Conservation (phyloP, 805 yeast species). For the Ogataea neopini region DNA sequence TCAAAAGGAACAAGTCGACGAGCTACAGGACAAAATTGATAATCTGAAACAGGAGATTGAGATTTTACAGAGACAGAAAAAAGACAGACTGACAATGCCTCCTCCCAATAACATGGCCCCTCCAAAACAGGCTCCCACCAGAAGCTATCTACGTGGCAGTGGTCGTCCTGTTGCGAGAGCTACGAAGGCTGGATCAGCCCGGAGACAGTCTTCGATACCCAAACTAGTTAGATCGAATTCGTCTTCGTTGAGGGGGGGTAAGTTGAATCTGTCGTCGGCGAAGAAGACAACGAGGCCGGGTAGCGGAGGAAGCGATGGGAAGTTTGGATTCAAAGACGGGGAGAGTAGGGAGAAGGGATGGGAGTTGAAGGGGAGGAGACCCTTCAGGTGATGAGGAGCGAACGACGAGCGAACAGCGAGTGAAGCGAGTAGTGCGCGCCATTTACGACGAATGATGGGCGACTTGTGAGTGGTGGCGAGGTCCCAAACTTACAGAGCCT, state of each 20-base stretch:
- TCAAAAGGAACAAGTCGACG: conserved; percentile 21
- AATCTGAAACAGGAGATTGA: conserved; percentile 17
- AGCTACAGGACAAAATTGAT: conserved; percentile 21
- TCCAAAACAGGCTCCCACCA: conserved; percentile 1
- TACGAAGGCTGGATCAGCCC: too few species aligned
- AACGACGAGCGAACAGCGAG: too few species aligned
- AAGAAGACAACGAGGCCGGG: conserved; percentile 3
- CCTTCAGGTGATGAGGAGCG: conserved; percentile 22
- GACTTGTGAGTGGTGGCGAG: too few species aligned
- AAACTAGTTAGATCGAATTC: conserved; percentile 16
- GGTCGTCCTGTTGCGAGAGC: too few species aligned
- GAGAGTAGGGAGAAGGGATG: conserved; percentile 14
- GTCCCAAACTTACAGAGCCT: too few species aligned
- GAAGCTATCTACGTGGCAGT: conserved; percentile 14
- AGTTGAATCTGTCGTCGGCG: conserved; percentile 22
- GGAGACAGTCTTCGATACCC: conserved; percentile 23
- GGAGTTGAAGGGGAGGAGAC: conserved; percentile 29
- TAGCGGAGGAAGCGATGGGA: too few species aligned
- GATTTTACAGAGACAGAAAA: conserved; percentile 13
- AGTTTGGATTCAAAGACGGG: too few species aligned
- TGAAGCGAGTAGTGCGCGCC: too few species aligned
- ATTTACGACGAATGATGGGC: too few species aligned
- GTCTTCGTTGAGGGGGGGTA: conserved; percentile 5
- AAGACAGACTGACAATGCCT: conserved; percentile 24
- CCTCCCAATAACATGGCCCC: conserved; percentile 23